A percentile compares a stretch with the other conserved stretches of the same genome.
Evolutionary conservation across 1,139 yeast genomes (phyloP).

Genomic region (Pichia sp.): DNA sequence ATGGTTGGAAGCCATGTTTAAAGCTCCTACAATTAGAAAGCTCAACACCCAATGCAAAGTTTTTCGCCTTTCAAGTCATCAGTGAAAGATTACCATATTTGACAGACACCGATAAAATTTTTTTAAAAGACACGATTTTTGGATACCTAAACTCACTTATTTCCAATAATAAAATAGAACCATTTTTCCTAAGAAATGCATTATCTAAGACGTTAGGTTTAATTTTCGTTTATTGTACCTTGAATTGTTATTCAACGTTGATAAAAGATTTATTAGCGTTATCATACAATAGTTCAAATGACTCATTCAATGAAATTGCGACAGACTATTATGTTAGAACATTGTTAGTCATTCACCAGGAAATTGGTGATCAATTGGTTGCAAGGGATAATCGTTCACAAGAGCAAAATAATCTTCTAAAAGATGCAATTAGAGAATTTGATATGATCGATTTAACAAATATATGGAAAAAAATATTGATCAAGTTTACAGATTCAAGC

Average conservation of each 20-base stretch:
- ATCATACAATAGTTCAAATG: conserved; percentile 26
- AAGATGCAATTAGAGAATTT: conserved; percentile 71
- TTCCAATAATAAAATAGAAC: conserved; percentile 38
- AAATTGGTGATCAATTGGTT: conserved; percentile 88
- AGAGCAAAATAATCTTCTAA: conserved; percentile 62
- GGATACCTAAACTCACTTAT: conserved; percentile 34
- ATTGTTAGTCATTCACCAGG: conserved; percentile 71
- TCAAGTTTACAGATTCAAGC: conserved; percentile 25
- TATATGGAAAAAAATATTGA: conserved; percentile 62
- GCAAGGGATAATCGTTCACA: conserved; percentile 55
- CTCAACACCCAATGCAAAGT: conserved; percentile 46
- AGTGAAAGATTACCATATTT: conserved; percentile 55
- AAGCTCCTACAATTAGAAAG: conserved; percentile 39
- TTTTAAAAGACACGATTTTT: conserved; percentile 39
- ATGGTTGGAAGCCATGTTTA: conserved; percentile 76
- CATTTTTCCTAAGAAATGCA: conserved; percentile 67
- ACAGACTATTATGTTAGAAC: conserved; percentile 75
- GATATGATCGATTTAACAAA: conserved; percentile 66
- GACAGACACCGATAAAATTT: conserved; percentile 39
- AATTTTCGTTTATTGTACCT: conserved; percentile 62
- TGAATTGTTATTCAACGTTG: conserved; percentile 56
- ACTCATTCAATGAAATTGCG: conserved; percentile 40
- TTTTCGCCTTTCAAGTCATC: conserved; percentile 77
- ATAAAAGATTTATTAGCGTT: conserved; percentile 56
- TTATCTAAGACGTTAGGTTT: conserved; percentile 67